A percentile compares a stretch with the other conserved stretches of the same genome.
These are phyloP conservation scores for Malus hybrid DNA, from an alignment of 331 rosid species.

Conservation along the genomic window DNA sequence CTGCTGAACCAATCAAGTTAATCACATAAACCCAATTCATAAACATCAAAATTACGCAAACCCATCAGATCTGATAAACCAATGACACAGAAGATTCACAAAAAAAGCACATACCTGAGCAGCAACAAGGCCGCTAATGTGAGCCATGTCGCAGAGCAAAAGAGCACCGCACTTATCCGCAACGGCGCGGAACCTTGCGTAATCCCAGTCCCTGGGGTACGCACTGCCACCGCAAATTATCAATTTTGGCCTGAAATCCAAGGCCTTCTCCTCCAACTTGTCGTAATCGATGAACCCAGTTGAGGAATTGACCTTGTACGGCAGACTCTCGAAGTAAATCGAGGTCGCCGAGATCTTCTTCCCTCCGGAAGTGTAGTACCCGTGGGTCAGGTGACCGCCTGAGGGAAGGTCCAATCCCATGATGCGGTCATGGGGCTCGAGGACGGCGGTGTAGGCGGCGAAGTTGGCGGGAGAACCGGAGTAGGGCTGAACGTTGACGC, in stretches of 20 bases:
- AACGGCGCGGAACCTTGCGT: conserved; percentile 46
- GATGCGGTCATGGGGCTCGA: conserved; percentile 91
- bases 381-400: conserved; percentile 93
- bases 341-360: conserved; percentile 99
- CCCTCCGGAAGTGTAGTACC: conserved; percentile 93
- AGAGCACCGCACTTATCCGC: conserved; percentile 92
- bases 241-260: conserved; percentile 90
- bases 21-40: not conserved
- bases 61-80: not conserved
- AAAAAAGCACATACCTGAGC: conserved; percentile 56
- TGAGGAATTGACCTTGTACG: conserved; percentile 60
- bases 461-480: conserved; percentile 97
- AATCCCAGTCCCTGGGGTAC: conserved; percentile 96
- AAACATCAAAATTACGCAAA: not conserved
- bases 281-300: conserved; percentile 86
- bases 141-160: conserved; percentile 96
- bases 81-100: not conserved
- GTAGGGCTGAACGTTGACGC: conserved; percentile 95
- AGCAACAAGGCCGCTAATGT: conserved; percentile 91
- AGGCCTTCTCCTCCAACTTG: conserved; percentile 86
- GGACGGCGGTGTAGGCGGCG: conserved; percentile 97
- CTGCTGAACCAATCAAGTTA: not conserved
- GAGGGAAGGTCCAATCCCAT: conserved; percentile 98
- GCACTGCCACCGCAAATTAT: conserved; percentile 99
- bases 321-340: conserved; percentile 93